Evolutionary conservation across 805 yeast genomes (phyloP).

Genomic region (Sugiyamaella qingdaonensis): DNA sequence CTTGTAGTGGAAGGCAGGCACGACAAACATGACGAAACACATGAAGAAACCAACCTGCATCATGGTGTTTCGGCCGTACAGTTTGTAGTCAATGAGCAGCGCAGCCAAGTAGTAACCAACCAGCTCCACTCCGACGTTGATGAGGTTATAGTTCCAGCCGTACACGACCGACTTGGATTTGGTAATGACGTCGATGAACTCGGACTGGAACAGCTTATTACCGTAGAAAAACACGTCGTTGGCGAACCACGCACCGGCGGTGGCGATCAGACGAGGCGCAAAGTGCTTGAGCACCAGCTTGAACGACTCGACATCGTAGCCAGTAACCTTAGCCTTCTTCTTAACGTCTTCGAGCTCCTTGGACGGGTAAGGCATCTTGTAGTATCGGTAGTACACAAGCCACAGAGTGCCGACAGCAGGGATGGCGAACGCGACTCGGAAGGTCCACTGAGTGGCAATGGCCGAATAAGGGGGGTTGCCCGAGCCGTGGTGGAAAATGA

Average conservation of each 20-base stretch:
- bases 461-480: conserved; percentile 69
- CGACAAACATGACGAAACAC: conserved; percentile 51
- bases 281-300: conserved; percentile 27
- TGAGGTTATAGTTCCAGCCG: conserved; percentile 53
- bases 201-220: conserved; percentile 46
- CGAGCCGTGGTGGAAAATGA: conserved; percentile 89
- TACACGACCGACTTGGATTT: conserved; percentile 45
- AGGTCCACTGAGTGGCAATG: conserved; percentile 37
- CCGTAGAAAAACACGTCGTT: conserved; percentile 65
- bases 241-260: conserved; percentile 57
- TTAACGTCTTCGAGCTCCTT: conserved; percentile 28
- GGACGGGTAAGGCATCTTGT: conserved; percentile 35
- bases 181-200: conserved; percentile 36
- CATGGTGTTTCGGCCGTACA: conserved; percentile 54
- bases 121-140: conserved; percentile 51
- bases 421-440: conserved; percentile 35
- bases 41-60: conserved; percentile 54
- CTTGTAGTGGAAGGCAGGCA: conserved; percentile 57
- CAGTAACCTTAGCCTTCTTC: conserved; percentile 34
- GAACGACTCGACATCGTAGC: conserved; percentile 33
- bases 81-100: conserved; percentile 45
- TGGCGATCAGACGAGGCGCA: conserved; percentile 53
- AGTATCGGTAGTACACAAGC: conserved; percentile 36
- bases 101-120: conserved; percentile 62
- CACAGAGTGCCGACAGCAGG: conserved; percentile 38